Evolutionary conservation across 2,329 filamentous ascomycete species (phyloP).

Genomic region (Teratosphaeria pseudoeucalypti): DNA sequence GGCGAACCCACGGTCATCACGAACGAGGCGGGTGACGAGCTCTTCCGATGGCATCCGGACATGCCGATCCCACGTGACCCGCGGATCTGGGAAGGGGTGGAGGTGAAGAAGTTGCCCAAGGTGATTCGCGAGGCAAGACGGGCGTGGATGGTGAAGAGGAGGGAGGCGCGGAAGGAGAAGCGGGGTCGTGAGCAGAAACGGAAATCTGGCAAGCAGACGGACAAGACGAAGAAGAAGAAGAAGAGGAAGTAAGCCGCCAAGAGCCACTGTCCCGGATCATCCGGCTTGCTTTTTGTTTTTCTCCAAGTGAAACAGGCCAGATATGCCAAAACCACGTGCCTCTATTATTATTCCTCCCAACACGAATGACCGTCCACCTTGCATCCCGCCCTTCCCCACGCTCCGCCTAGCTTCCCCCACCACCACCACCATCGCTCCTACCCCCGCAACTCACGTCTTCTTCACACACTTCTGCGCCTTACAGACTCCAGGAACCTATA

Average conservation of each 20-base stretch:
- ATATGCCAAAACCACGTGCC: too few species aligned
- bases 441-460: too few species aligned
- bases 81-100: slow-evolving; percentile 12
- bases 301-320: too few species aligned
- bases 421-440: too few species aligned
- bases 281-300: too few species aligned
- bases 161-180: slow-evolving; percentile 6
- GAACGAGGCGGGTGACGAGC: slow-evolving; percentile 9
- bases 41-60: slow-evolving; percentile 3
- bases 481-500: too few species aligned
- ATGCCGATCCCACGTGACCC: slow-evolving; percentile 10
- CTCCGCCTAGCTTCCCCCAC: too few species aligned
- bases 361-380: too few species aligned
- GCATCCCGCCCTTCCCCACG: too few species aligned
- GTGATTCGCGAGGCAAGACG: slow-evolving; percentile 11
- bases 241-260: background rate
- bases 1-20: slow-evolving; percentile 2
- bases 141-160: slow-evolving; percentile 9
- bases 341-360: too few species aligned
- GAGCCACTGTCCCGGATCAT: background rate
- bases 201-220: background rate
- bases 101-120: slow-evolving; percentile 10
- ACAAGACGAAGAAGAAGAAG: background rate
- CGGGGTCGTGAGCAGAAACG: background rate
- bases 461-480: too few species aligned